Evolutionary conservation across 495 filamentous ascomycete species (phyloP).

Genomic region (Neurospora sp.): DNA sequence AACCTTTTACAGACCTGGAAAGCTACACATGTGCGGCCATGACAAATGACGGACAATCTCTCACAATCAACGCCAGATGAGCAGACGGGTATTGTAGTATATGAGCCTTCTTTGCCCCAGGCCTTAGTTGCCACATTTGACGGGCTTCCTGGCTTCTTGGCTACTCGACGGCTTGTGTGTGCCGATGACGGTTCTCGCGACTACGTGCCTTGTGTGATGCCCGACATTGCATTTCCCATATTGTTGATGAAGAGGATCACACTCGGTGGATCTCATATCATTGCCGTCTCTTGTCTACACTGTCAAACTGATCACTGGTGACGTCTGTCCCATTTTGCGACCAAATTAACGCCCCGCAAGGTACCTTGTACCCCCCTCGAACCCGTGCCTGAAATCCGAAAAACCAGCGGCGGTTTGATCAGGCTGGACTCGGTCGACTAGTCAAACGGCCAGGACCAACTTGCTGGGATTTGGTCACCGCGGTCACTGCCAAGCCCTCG

Average conservation of each 20-base stretch:
- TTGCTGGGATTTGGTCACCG: constrained; percentile 10
- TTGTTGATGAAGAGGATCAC: neutral
- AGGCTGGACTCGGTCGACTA: neutral
- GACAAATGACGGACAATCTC: neutral
- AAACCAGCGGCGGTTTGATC: neutral
- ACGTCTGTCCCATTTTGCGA: neutral
- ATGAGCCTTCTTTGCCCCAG: neutral
- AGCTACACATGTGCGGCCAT: neutral
- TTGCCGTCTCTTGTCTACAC: neutral
- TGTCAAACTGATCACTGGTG: neutral
- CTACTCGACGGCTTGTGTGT: neutral
- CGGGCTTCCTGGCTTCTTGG: neutral
- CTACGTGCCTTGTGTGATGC: neutral
- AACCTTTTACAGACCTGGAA: neutral
- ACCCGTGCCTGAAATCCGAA: neutral
- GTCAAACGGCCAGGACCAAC: constrained; percentile 15
- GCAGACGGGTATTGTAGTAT: neutral
- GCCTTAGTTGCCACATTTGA: neutral
- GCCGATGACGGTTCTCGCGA: neutral
- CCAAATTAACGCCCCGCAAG: neutral
- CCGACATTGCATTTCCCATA: neutral
- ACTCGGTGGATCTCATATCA: neutral
- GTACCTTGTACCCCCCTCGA: neutral
- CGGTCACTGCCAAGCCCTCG: neutral
- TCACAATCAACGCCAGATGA: neutral